Evolutionary conservation across 1,284 basidiomycete species (phyloP), one percentile per base, ranked within the genome.

Genomic region (Farysia itapuensis): DNA sequence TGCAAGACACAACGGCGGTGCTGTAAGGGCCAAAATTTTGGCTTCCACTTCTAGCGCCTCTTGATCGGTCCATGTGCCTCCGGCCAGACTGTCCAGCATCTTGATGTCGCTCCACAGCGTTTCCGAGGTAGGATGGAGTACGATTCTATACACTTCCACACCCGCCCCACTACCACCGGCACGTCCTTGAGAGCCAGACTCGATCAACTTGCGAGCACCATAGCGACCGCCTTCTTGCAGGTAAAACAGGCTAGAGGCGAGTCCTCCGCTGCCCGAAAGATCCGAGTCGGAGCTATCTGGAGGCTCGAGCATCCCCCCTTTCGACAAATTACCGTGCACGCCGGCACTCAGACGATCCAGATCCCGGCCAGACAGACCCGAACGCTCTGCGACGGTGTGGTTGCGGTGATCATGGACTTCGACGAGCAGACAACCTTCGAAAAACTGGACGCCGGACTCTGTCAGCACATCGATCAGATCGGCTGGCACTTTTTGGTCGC

Each of bases 351-450:
- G 31, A 7, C 25, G 26, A 14, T 45, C 35, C 42, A 61, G 28
- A 20, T 61, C 52, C n/a, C 41, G 19, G 13, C 52, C 48, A 7
- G 47, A 37, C 9, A 56, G 36, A 4, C 20, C 15, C n/a, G 54
- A 53, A 12, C 22, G 32, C 1, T 32, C 18, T 6, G 46, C 35
- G 32, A 43, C 35, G 8, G 42, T 44, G 36, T 64, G 49, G 45
- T 53, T 40, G 5, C 73, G 52, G 38, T 75, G 73, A 29, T 75
- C 73, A 33, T 74, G 72, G 2, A 75, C 59, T 33, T 75, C 73
- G 11, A 74, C 64, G 11, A 75, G 50, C 9, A 75, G 22, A 26
- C 70, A 73, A 6, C 72, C 69, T 32, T 75, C 73, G 19, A 68
- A 74, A 51, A 75, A 75, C 18, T 58, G 59, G 1, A 75, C 57